Evolutionary conservation across 2,329 filamentous ascomycete genomes (phyloP).

Genomic region (Colletotrichum kahawae): DNA sequence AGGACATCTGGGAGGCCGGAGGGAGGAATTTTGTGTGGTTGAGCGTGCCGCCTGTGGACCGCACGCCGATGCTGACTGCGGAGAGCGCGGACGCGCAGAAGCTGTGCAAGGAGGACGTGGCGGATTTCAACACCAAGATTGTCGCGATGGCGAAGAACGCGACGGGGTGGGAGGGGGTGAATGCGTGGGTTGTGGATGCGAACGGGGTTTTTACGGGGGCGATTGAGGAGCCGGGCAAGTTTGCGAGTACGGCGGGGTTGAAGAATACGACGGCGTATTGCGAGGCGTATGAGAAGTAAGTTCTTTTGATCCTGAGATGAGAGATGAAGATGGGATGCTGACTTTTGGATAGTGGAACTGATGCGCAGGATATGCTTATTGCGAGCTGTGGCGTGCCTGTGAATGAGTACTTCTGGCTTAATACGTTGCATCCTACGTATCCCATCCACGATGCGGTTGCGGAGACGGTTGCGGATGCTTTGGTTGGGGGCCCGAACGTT

Average conservation of each 20-base stretch:
- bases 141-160: conserved; percentile 44
- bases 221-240: conserved; percentile 55
- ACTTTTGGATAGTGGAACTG: conserved; percentile 44
- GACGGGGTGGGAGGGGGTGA: conserved; percentile 42
- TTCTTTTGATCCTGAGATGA: background rate
- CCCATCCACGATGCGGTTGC: conserved; percentile 66
- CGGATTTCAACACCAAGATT: conserved; percentile 55
- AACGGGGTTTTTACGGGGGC: conserved; percentile 55
- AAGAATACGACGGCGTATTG: conserved; percentile 64
- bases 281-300: conserved; percentile 57
- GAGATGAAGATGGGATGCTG: background rate
- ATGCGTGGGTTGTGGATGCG: conserved; percentile 59
- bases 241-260: conserved; percentile 52
- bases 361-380: conserved; percentile 41
- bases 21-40: conserved; percentile 64
- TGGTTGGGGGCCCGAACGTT: conserved; percentile 43
- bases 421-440: conserved; percentile 67
- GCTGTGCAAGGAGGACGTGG: conserved; percentile 47
- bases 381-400: conserved; percentile 57
- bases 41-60: conserved; percentile 63
- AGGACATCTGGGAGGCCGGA: conserved; percentile 55
- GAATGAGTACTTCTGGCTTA: conserved; percentile 70
- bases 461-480: conserved; percentile 45
- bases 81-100: conserved; percentile 39
- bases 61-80: conserved; percentile 51